Percentiles rank a stretch among this genome's conserved stretches.
Conservation (phyloP, 1,284 basidiomycete species). For the Apiotrichum mycotoxinovorans region DNA sequence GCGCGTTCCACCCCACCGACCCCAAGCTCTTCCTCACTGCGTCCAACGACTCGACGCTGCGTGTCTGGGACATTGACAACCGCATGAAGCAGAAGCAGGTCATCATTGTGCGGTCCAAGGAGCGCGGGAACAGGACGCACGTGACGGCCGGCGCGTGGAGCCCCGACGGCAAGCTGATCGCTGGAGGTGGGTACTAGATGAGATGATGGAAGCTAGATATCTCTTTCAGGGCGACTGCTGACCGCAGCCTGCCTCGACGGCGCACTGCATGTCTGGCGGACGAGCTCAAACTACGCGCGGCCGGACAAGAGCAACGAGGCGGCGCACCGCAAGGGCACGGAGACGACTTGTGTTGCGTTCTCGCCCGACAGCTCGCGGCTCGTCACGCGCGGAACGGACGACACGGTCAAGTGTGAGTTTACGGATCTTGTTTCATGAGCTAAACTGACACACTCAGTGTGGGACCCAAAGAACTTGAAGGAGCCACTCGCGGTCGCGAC, state of each 20-base stretch:
- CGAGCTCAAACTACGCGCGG: conserved; percentile 84
- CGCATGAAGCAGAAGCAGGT: conserved; percentile 86
- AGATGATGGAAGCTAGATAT: too few species aligned
- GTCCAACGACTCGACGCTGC: conserved; percentile 90
- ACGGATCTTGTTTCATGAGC: too few species aligned
- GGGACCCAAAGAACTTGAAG: conserved; percentile 86
- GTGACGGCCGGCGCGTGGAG: conserved; percentile 83
- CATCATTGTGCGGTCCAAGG: conserved; percentile 93
- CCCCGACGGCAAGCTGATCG: conserved; percentile 76
- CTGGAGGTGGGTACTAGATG: conserved; percentile 67
- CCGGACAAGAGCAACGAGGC: conserved; percentile 79
- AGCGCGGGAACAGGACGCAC: conserved; percentile 89
- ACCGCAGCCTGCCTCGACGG: conserved; percentile 81
- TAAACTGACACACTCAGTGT: conserved; percentile 59
- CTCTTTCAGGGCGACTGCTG: conserved; percentile 1
- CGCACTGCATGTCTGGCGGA: conserved; percentile 86
- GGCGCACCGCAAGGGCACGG: conserved; percentile 77
- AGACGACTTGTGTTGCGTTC: conserved; percentile 79
- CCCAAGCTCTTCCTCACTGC: conserved; percentile 79
- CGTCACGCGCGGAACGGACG: conserved; percentile 83
- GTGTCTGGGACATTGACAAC: conserved; percentile 90
- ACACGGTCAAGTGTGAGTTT: conserved; percentile 83
- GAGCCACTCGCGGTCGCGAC: conserved; percentile 68
- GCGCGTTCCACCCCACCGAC: conserved; percentile 86
- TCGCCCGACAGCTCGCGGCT: conserved; percentile 76